These are phyloP conservation scores for Fusarium anthophilum DNA, from an alignment of 2,329 filamentous ascomycete genomes.

Conservation along the genomic window DNA sequence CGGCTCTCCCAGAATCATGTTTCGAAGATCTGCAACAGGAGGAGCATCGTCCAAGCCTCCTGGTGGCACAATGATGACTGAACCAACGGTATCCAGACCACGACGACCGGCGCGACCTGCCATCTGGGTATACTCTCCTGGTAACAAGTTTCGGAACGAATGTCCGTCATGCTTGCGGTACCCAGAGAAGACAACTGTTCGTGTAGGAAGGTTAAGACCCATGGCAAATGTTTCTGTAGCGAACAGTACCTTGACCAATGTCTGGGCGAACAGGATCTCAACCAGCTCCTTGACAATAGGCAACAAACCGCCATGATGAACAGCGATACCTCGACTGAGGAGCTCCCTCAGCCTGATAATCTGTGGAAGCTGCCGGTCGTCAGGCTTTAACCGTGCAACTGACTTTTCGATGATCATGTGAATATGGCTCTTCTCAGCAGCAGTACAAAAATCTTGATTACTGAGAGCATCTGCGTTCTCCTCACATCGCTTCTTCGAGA, in stretches of 20 bases:
- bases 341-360: conserved; percentile 89
- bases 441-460: conserved; percentile 94
- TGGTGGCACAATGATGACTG: conserved; percentile 90
- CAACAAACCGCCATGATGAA: conserved; percentile 92
- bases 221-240: conserved; percentile 99
- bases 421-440: conserved; percentile 92
- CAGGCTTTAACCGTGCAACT: conserved; percentile 86
- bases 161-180: conserved; percentile 97
- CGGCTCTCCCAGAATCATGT: conserved; percentile 96
- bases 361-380: conserved; percentile 90
- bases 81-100: conserved; percentile 91
- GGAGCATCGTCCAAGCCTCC: conserved; percentile 86
- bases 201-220: conserved; percentile 93
- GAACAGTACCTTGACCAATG: conserved; percentile 95
- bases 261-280: conserved; percentile 94
- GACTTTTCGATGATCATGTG: conserved; percentile 99
- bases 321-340: conserved; percentile 87
- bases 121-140: conserved; percentile 99
- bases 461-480: conserved; percentile 95
- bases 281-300: conserved; percentile 98
- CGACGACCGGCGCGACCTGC: conserved; percentile 92
- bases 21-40: conserved; percentile 80
- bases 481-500: conserved; percentile 97
- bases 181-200: conserved; percentile 97
- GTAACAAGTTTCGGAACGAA: conserved; percentile 87